Base-by-base conservation (phyloP, 192 early-diverging fungal species). In the Linnemannia schmuckeri region DNA sequence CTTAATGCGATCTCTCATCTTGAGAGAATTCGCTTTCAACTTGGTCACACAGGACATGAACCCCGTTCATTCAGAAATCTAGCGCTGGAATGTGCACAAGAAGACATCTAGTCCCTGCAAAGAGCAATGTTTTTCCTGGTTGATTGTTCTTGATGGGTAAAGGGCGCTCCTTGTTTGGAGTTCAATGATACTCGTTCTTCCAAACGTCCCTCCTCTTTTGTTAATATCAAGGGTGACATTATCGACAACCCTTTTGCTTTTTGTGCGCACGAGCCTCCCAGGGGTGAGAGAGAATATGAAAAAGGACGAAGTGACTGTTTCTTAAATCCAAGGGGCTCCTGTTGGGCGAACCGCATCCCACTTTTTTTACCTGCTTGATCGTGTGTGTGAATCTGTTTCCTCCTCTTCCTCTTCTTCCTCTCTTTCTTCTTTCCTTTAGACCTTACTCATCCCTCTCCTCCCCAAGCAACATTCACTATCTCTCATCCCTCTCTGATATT, bases 291-390 rank as follows among this genome's bases (percentile, higher is more conserved):
- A 57, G n/a, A 22, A 52, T 4, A 3, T 0, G 9, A 27, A 3
- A 22, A 49, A 49, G 47, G 0, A 17, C 18, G 49, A 52, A 20
- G 61, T 35, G 61, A 66, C 61, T 66, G 61, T 13, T 33, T 33
- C 27, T 33, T 33, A 0, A 15, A 27, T 57, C 55, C 9, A 57
- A 57, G 55, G 55, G 55, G 24, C 9, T 30, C 30, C 61, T 66
- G 61, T 9, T 66, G 61, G 61, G 61, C 61, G 27, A 66, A 66
- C 61, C 57, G 57, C 57, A 27, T 63, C 57, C 27, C 54, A n/a
- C 8, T n/a, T 55, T n/a, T 27, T 63, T 63, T 27, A 63, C 9
- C n/a, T n/a, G 61, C 13, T 24, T 33, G 27, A 0, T 66, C 30
- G 17, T 22, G 49, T 52, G 49, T 66, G 24, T 66, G 27, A 30